phyloP scores from a whole-genome alignment of 1,284 basidiomycete species.

The Rhodotorula sp. region DNA sequence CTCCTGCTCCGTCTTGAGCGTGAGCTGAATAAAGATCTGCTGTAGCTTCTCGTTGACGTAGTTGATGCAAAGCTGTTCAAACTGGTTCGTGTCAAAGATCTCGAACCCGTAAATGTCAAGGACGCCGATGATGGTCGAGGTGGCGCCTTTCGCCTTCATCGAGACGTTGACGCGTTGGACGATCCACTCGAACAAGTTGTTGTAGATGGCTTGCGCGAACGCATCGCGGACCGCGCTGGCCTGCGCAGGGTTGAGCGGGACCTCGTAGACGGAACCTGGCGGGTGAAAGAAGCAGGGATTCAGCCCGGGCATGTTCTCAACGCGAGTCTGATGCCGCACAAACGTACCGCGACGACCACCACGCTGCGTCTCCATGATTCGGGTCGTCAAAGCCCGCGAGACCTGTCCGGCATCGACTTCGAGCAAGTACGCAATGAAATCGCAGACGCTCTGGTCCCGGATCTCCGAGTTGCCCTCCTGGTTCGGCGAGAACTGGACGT shows the following conservation, averaged over 20 bases:
- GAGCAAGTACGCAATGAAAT: conserved; percentile 93
- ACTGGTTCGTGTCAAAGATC: conserved; percentile 98
- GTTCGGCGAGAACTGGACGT: conserved; percentile 82
- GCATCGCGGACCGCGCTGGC: conserved; percentile 87
- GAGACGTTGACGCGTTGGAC: conserved; percentile 93
- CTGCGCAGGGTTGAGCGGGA: conserved; percentile 91
- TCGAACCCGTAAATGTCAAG: conserved; percentile 98
- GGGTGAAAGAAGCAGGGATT: not conserved
- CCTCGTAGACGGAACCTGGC: conserved; percentile 81
- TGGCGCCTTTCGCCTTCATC: conserved; percentile 78
- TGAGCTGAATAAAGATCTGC: conserved; percentile 98
- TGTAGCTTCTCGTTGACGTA: conserved; percentile 95
- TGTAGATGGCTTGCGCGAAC: conserved; percentile 93
- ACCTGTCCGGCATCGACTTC: conserved; percentile 76
- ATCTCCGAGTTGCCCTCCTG: conserved; percentile 76
- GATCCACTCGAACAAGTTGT: conserved; percentile 99
- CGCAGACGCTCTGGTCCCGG: conserved; percentile 81
- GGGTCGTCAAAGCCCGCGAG: conserved; percentile 79
- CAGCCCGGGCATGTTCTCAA: not conserved
- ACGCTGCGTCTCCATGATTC: conserved; percentile 87
- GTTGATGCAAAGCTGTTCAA: conserved; percentile 99
- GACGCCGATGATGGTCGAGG: conserved; percentile 90
- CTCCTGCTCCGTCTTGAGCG: conserved; percentile 98
- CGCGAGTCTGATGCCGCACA: not conserved
- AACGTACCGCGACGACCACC: conserved; percentile 72